Evolutionary conservation across 768 basidiomycete species (phyloP).

Genomic region (Amanita pseudoporphyria): DNA sequence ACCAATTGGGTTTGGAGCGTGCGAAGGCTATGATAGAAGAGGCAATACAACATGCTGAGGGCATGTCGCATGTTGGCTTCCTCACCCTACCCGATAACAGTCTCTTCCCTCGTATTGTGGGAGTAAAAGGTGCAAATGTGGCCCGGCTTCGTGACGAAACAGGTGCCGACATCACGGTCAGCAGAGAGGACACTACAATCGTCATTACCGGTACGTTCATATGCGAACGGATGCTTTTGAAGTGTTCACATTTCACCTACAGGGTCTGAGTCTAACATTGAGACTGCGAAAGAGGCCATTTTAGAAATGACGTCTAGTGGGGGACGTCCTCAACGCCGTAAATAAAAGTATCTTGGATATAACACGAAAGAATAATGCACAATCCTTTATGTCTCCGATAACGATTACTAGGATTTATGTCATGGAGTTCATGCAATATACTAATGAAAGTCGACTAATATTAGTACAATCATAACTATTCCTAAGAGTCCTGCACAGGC

Average conservation of each 20-base stretch:
- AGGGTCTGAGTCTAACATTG: slow-evolving; percentile 64
- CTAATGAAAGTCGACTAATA: not conserved
- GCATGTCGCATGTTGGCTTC: slow-evolving; percentile 75
- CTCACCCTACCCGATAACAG: slow-evolving; percentile 75
- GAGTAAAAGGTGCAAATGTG: slow-evolving; percentile 85
- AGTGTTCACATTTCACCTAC: slow-evolving; percentile 4
- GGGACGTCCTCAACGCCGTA: slow-evolving; percentile 30
- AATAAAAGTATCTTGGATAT: slow-evolving; percentile 19
- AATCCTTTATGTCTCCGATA: not conserved
- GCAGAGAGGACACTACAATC: slow-evolving; percentile 81
- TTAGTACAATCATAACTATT: not conserved
- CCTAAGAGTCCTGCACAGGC: not conserved
- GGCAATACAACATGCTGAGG: slow-evolving; percentile 62
- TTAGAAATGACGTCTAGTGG: slow-evolving; percentile 41
- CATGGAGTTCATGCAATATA: not conserved
- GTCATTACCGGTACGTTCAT: slow-evolving; percentile 65
- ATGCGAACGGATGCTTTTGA: not conserved
- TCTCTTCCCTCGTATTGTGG: slow-evolving; percentile 89
- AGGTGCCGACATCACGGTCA: slow-evolving; percentile 86
- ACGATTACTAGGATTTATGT: slow-evolving; percentile 1
- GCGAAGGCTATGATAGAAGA: slow-evolving; percentile 59
- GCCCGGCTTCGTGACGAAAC: slow-evolving; percentile 81
- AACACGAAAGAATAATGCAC: not conserved
- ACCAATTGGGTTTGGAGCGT: slow-evolving; percentile 66
- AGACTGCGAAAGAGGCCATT: slow-evolving; percentile 71